These are phyloP conservation scores for Cicer pinnatifidum DNA, from an alignment of 306 rosid species.

Conservation along the genomic window DNA sequence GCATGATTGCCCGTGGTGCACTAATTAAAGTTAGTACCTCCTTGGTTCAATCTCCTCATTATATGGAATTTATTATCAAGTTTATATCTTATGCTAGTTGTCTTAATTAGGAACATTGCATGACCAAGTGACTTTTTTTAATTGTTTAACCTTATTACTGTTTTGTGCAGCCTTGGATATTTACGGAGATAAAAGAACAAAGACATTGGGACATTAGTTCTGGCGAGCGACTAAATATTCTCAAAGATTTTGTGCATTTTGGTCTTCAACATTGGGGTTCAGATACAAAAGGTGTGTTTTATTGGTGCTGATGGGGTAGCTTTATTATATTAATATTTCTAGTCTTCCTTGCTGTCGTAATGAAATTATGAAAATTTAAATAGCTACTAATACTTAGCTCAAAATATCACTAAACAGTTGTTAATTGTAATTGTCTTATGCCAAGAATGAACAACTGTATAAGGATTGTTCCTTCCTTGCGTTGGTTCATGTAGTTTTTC, in stretches of 20 bases:
- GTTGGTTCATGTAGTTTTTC: background rate
- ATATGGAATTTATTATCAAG: slow-evolving; percentile 28
- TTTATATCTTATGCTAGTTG: slow-evolving; percentile 21
- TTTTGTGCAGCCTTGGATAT: slow-evolving; percentile 85
- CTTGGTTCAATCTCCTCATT: slow-evolving; percentile 39
- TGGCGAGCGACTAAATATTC: slow-evolving; percentile 76
- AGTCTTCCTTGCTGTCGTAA: background rate
- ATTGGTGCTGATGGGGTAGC: slow-evolving; percentile 7
- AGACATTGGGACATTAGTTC: slow-evolving; percentile 96
- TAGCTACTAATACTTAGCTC: background rate
- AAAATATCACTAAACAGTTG: background rate
- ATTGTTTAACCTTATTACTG: slow-evolving; percentile 29
- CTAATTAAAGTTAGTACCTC: slow-evolving; percentile 69
- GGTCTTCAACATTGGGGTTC: slow-evolving; percentile 99
- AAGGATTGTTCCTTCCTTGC: background rate
- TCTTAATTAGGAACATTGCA: slow-evolving; percentile 3
- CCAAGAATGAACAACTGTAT: background rate
- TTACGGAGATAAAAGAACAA: slow-evolving; percentile 95
- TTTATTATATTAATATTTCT: slow-evolving; percentile 18
- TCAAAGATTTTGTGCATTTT: slow-evolving; percentile 75
- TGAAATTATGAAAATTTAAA: background rate
- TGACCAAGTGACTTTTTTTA: background rate
- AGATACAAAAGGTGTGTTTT: slow-evolving; percentile 76
- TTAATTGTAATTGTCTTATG: background rate
- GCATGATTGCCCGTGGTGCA: slow-evolving; percentile 94